Conservation (phyloP, 2,329 filamentous ascomycete species). For the Talaromyces islandicus region DNA sequence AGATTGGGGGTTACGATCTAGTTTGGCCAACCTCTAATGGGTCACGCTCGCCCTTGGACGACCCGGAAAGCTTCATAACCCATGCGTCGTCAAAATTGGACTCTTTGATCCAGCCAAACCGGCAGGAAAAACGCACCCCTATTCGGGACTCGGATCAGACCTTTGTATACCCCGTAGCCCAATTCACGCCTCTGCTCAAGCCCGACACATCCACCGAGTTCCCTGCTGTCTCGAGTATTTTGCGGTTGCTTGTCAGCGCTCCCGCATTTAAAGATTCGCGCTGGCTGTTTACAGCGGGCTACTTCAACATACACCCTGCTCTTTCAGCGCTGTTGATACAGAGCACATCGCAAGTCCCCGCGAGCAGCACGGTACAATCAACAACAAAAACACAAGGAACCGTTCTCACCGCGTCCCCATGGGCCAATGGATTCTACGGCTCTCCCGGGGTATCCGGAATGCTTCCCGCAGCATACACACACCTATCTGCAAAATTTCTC, state of each 20-base stretch:
- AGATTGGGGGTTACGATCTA: conserved; percentile 45
- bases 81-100: conserved; percentile 62
- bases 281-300: conserved; percentile 97
- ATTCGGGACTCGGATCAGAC: conserved; percentile 52
- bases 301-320: conserved; percentile 91
- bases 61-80: conserved; percentile 63
- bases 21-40: conserved; percentile 72
- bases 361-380: conserved; percentile 10
- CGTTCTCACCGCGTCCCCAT: conserved; percentile 85
- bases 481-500: conserved; percentile 78
- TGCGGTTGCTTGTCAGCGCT: conserved; percentile 60
- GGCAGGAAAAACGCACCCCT: conserved; percentile 25
- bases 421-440: conserved; percentile 92
- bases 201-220: conserved; percentile 84
- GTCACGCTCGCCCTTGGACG: conserved; percentile 66
- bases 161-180: conserved; percentile 76
- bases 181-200: conserved; percentile 77
- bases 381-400: conserved; percentile 54
- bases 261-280: conserved; percentile 59
- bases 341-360: conserved; percentile 47
- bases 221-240: conserved; percentile 68
- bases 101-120: conserved; percentile 55
- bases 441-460: conserved; percentile 84
- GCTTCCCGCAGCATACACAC: conserved; percentile 84
- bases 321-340: conserved; percentile 73